Conservation (phyloP, 176 grass and related monocot genomes). For the Aegilops speltoides region DNA sequence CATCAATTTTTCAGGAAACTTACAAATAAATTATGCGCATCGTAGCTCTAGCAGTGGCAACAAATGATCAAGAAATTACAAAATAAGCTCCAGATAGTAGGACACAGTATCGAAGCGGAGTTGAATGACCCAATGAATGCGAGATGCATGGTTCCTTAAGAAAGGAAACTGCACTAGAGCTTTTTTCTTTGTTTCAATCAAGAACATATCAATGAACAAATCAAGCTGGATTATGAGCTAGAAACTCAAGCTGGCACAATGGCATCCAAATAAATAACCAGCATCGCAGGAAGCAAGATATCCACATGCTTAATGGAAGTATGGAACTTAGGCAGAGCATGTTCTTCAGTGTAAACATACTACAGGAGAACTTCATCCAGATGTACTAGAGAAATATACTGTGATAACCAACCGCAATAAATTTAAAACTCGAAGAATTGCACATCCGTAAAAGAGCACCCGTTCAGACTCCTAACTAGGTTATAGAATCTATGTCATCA, state of each 20-base stretch:
- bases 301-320: conserved; percentile 13
- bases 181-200: not conserved
- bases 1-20: no score
- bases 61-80: not conserved
- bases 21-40: not conserved
- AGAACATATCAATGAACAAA: conserved; percentile 1
- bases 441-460: not conserved
- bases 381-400: not conserved
- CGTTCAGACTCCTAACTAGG: not conserved
- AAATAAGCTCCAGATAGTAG: not conserved
- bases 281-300: not conserved
- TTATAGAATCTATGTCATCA: not conserved
- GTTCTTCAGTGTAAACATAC: not conserved
- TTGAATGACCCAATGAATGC: not conserved
- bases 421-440: not conserved
- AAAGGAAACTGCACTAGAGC: not conserved
- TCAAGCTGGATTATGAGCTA: not conserved
- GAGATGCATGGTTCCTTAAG: conserved; percentile 7
- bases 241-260: not conserved
- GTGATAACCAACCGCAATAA: not conserved
- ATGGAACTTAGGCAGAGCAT: not conserved
- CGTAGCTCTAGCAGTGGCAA: not conserved
- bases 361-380: not conserved
- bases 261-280: not conserved
- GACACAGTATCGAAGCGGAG: not conserved